Evolutionary conservation across 2,329 filamentous ascomycete species (phyloP), one percentile per base, ranked within the genome.

Genomic region (Aspergillus phoenicis): DNA sequence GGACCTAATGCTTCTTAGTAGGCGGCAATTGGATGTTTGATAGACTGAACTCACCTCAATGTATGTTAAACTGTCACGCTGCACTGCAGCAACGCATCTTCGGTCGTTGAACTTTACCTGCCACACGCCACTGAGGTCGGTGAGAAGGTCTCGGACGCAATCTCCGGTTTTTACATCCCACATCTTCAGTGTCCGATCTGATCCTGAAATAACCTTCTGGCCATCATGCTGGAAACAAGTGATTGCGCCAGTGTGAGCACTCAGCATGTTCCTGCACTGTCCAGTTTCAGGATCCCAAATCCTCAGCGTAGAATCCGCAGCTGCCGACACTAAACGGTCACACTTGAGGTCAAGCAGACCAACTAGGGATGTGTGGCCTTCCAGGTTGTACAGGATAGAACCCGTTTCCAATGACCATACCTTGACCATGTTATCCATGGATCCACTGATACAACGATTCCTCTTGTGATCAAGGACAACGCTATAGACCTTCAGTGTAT

Each of bases 161-260:
- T 97, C 91, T 52, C 95, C 95, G 1, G 89, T 96, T 70, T 88
- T 87, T 53, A 97, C 90, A 72, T 99, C 92, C 95, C 95, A 99
- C 91, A 99, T 96, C 82, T 99, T 99, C 65, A 99, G 83, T 3
- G 92, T 97, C 71, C 94, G 89, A 75, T 99, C 95, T 61, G 92
- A 97, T 58, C 95, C 95, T 43, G 91, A 96, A 60, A 99, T 97
- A 36, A 99, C 93, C 74, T 99, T 99, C 67, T 93, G 90, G 0
- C 90, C 92, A 73, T 99, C 95, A 70, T 99, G 95, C 77, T 99
- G 95, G 78, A 99, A 99, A 77, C 95, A 99, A 4, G 95, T 99
- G 66, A 99, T 99, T 22, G 95, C 95, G 38, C 94, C 95, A 0
- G 94, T 98, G 71, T 99, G 95, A 0, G 95, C 95, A 68, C 90